Evolutionary conservation across 768 basidiomycete species (phyloP).

Genomic region (Tubosaeta brunneosetosa): DNA sequence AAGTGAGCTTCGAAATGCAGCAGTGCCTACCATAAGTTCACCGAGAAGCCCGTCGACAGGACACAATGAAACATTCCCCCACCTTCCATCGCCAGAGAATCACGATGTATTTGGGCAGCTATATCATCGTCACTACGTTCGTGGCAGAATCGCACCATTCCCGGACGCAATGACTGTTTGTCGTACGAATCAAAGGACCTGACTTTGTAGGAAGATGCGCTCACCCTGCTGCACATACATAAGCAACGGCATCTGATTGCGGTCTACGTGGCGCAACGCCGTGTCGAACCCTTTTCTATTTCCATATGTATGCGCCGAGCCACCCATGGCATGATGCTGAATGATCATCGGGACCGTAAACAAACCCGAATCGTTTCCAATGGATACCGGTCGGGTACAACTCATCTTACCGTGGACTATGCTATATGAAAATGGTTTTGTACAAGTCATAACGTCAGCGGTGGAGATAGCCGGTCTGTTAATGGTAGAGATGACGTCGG

Average conservation of each 20-base stretch:
- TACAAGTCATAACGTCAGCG: not conserved
- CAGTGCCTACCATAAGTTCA: too few relatives aligned
- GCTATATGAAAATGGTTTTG: not conserved
- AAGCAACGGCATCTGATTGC: not conserved
- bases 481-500: not conserved
- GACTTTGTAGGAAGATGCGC: not conserved
- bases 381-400: not conserved
- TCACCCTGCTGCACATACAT: not conserved
- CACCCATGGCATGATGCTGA: not conserved
- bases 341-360: not conserved
- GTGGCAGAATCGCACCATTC: not conserved
- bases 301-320: not conserved
- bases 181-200: not conserved
- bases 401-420: not conserved
- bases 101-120: too few relatives aligned
- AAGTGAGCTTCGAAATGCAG: too few relatives aligned
- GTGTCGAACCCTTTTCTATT: not conserved
- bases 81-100: too few relatives aligned
- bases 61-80: too few relatives aligned
- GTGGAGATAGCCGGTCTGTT: not conserved
- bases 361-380: not conserved
- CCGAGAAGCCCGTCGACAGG: too few relatives aligned
- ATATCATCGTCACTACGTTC: not conserved
- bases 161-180: not conserved
- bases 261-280: not conserved